Conservation (phyloP, 2,329 filamentous ascomycete genomes). For the Colletotrichum scovillei region DNA sequence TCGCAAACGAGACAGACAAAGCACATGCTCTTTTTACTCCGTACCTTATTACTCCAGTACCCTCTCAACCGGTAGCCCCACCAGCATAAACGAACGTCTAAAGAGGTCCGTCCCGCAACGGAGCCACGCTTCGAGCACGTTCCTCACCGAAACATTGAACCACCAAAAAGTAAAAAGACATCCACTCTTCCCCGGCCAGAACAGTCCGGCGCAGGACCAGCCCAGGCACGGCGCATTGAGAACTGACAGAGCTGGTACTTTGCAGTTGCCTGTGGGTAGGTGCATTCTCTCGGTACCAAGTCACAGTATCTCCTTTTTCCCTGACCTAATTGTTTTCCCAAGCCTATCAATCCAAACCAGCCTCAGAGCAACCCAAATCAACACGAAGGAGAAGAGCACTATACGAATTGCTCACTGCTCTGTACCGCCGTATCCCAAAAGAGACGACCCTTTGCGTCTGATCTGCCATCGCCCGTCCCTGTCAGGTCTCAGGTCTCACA, state of each 20-base stretch:
- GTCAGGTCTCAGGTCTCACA: slow-evolving; percentile 22
- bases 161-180: not conserved
- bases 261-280: not conserved
- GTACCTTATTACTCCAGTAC: not conserved
- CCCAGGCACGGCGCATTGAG: slow-evolving; percentile 3
- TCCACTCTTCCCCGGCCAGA: slow-evolving; percentile 9
- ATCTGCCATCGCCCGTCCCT: slow-evolving; percentile 19
- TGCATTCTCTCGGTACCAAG: not conserved
- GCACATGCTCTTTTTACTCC: no score
- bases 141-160: slow-evolving; percentile 25
- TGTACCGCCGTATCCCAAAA: slow-evolving; percentile 5
- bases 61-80: not conserved
- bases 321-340: not conserved
- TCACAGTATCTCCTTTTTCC: not conserved
- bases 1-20: no score
- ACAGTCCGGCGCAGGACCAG: slow-evolving; percentile 1
- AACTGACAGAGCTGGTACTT: slow-evolving; percentile 7
- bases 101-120: slow-evolving; percentile 31
- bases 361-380: not conserved
- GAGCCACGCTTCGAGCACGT: slow-evolving; percentile 30
- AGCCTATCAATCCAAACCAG: not conserved
- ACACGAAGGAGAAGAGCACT: not conserved
- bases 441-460: slow-evolving; percentile 8
- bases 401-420: not conserved
- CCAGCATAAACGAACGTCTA: slow-evolving; percentile 17